phyloP scores from a whole-genome alignment of 2,329 filamentous ascomycete species.

The Xylaria sp. region DNA sequence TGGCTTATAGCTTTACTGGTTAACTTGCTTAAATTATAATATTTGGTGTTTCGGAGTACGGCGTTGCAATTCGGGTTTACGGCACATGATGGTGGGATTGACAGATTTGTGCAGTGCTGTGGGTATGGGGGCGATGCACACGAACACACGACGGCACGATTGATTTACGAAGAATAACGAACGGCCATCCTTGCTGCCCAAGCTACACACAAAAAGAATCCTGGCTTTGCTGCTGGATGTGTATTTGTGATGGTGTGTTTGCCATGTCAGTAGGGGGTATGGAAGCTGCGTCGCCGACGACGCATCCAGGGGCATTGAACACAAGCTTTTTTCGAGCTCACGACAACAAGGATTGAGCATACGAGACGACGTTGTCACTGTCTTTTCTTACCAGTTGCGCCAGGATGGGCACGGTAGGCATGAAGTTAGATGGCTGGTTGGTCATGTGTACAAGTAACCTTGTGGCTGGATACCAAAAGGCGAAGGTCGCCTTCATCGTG shows the following conservation, averaged over 20 bases:
- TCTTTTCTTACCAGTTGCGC: neutral
- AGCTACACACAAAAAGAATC: conserved; percentile 1
- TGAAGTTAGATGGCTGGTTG: conserved; percentile 13
- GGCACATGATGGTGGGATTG: neutral
- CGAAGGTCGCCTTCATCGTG: conserved; percentile 8
- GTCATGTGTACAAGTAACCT: conserved; percentile 11
- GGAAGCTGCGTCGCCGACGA: neutral
- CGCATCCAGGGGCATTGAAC: neutral
- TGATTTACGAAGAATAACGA: conserved; percentile 24
- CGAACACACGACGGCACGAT: conserved; percentile 27
- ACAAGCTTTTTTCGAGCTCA: neutral
- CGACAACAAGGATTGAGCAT: neutral
- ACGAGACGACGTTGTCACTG: neutral
- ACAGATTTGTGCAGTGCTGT: conserved; percentile 1
- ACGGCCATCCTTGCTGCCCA: conserved; percentile 11
- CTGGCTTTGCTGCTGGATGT: conserved; percentile 10
- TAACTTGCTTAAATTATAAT: conserved; percentile 16
- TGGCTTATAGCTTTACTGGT: conserved; percentile 6
- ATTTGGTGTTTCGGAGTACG: conserved; percentile 15
- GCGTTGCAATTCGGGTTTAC: conserved; percentile 13
- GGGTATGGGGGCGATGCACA: conserved; percentile 10
- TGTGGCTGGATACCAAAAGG: conserved; percentile 15
- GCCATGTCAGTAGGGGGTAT: neutral
- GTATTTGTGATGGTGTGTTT: conserved; percentile 14
- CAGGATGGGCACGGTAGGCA: neutral